A percentile compares a stretch with the other conserved stretches of the same genome.
Evolutionary conservation across 2,329 filamentous ascomycete genomes (phyloP).

Genomic region (Atkinsonella texensis): DNA sequence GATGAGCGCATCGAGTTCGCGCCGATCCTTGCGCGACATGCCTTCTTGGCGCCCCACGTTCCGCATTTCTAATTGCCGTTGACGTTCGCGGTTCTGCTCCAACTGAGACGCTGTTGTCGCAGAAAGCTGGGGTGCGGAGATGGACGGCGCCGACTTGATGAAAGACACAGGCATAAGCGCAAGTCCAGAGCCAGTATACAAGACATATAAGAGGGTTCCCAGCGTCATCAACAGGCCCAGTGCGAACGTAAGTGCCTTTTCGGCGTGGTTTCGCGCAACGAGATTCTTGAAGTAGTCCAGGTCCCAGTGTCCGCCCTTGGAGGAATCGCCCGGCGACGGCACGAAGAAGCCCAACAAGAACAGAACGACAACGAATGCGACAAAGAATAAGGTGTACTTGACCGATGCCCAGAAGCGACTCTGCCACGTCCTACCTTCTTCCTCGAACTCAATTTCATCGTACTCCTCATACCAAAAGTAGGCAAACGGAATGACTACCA

Average conservation of each 20-base stretch:
- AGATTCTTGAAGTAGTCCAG: slow-evolving; percentile 86
- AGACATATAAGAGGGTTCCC: slow-evolving; percentile 71
- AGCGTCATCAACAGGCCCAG: slow-evolving; percentile 80
- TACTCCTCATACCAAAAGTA: slow-evolving; percentile 99
- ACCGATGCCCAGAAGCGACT: slow-evolving; percentile 70
- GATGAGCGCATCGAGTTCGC: slow-evolving; percentile 75
- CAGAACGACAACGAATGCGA: slow-evolving; percentile 66
- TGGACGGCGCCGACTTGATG: slow-evolving; percentile 80
- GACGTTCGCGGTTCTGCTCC: slow-evolving; percentile 79
- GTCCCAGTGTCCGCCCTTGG: slow-evolving; percentile 53
- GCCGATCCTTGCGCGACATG: slow-evolving; percentile 72
- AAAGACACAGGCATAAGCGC: slow-evolving; percentile 80
- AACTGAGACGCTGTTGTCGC: slow-evolving; percentile 70
- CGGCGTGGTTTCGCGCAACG: slow-evolving; percentile 67
- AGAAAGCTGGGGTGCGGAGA: slow-evolving; percentile 69
- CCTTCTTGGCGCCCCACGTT: slow-evolving; percentile 63
- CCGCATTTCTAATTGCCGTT: slow-evolving; percentile 80
- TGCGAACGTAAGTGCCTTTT: slow-evolving; percentile 83
- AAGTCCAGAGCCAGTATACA: slow-evolving; percentile 83
- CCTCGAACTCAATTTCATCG: slow-evolving; percentile 78
- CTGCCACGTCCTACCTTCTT: slow-evolving; percentile 60
- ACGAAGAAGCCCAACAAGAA: slow-evolving; percentile 93
- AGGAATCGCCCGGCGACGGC: slow-evolving; percentile 58
- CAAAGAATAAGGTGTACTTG: slow-evolving; percentile 82
- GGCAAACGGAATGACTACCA: slow-evolving; percentile 83